These are phyloP conservation scores for Aspergillus fumigatus DNA, from an alignment of 2,329 filamentous ascomycete species.

Conservation along the genomic window DNA sequence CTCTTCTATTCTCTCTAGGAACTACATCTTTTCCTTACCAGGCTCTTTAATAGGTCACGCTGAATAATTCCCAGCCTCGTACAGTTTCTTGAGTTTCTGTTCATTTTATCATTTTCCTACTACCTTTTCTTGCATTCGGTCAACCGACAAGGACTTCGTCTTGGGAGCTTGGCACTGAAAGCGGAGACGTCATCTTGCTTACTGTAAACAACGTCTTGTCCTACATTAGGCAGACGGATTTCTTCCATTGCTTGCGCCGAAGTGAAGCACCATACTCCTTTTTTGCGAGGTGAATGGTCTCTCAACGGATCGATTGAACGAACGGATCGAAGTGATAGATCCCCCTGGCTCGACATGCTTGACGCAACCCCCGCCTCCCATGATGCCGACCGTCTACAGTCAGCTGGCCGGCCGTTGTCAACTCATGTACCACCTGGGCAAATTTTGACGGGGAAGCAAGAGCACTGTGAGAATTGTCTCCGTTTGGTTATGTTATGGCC, in stretches of 20 bases:
- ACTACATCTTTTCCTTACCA: not conserved
- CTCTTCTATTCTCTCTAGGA: no score
- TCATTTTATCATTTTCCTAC: not conserved
- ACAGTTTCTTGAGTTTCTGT: not conserved
- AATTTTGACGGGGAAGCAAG: slow-evolving; percentile 88
- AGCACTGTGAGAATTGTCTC: slow-evolving; percentile 67
- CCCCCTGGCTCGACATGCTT: not conserved
- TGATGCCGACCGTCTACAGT: slow-evolving; percentile 8
- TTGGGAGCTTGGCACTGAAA: slow-evolving; percentile 12
- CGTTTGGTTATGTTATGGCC: not conserved
- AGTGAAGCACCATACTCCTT: slow-evolving; percentile 1
- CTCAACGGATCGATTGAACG: slow-evolving; percentile 1
- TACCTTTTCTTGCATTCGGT: not conserved
- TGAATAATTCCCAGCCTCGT: not conserved
- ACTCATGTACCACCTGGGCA: slow-evolving; percentile 46
- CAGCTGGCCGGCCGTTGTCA: slow-evolving; percentile 7
- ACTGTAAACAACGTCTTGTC: slow-evolving; percentile 4
- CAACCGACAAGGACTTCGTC: not conserved
- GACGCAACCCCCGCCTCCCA: slow-evolving; percentile 1
- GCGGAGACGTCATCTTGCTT: slow-evolving; percentile 17
- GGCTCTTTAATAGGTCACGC: not conserved
- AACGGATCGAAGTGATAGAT: slow-evolving; percentile 4
- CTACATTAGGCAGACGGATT: slow-evolving; percentile 30
- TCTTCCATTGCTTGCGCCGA: slow-evolving; percentile 3
- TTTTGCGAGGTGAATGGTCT: slow-evolving; percentile 5